Base-by-base conservation (phyloP, 1,139 yeast species). In the Debaryomyces udenii region DNA sequence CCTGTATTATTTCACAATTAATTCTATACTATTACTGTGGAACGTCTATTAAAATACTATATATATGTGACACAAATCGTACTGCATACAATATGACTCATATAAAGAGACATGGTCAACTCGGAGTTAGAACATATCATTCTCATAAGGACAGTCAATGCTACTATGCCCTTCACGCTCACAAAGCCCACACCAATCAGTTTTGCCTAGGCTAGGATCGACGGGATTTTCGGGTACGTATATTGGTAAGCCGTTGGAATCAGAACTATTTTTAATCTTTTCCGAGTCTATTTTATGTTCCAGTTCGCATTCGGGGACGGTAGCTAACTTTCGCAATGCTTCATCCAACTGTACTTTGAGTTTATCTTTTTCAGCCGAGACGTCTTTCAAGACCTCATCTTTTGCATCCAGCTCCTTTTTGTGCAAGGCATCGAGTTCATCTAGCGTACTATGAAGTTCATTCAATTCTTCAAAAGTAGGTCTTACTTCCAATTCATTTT, bases 131-230 rank as follows among this genome's bases (percentile, higher is more conserved):
- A 74, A 74, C 42, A 73, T 63, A 43, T 80, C 85, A 48, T 79
- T 80, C 53, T 86, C 96, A 56, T 78, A 88, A 0, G 97, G 97
- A 64, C 98, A 91, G 43, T 88, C 88, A 33, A 83, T 70, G 49
- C 94, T 84, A 42, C 81, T 85, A 57, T 91, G 98, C 1, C 98
- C 98, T 39, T 80, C 83, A 42, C 89, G 69, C 61, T 91, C 98
- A 65, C 98, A 91, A 39, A 89, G 70, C 0, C 96, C 96, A 66
- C 98, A 91, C 96, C 96, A 91, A 51, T 81, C 74, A 16, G 67
- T 69, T 37, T 89, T 74, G 1, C 96, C 96, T 1, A 80, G 80
- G 4, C 91, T 74, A 1, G 93, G 86, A 56, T 88, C 96, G 2
- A 68, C 56, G 27, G 70, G 70, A 1, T 51, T 53, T 3, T 63